phyloP scores from a whole-genome alignment of 805 yeast genomes.

The Nakazawaea ernobii region DNA sequence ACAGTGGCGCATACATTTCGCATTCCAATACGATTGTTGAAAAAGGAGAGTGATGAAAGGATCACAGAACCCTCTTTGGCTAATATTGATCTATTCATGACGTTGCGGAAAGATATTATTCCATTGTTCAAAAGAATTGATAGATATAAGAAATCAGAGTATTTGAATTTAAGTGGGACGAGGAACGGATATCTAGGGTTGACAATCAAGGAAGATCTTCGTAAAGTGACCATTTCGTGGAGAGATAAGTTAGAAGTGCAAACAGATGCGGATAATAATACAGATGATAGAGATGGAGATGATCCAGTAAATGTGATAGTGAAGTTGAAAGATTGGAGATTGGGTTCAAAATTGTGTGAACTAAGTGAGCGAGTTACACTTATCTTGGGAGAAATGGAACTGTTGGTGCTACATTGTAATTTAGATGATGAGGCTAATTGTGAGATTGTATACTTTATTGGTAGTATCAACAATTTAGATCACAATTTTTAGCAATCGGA shows the following conservation, averaged over 20 bases:
- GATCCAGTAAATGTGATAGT: constrained; percentile 44
- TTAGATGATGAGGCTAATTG: constrained; percentile 60
- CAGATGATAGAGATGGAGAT: constrained; percentile 13
- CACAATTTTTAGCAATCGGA: background rate
- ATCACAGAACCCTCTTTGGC: constrained; percentile 60
- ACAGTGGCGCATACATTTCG: constrained; percentile 59
- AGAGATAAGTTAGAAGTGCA: constrained; percentile 45
- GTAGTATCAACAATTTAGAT: constrained; percentile 23
- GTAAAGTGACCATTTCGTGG: constrained; percentile 54
- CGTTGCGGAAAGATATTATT: constrained; percentile 41
- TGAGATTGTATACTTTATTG: constrained; percentile 58
- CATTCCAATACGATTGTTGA: constrained; percentile 63
- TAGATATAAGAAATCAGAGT: constrained; percentile 51
- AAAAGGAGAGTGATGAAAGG: constrained; percentile 45
- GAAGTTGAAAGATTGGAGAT: constrained; percentile 60
- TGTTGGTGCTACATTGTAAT: constrained; percentile 61
- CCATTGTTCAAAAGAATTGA: constrained; percentile 58
- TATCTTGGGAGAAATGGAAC: constrained; percentile 50
- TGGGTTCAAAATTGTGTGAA: constrained; percentile 56
- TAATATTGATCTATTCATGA: constrained; percentile 51
- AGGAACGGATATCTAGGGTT: constrained; percentile 45
- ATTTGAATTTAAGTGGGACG: constrained; percentile 44
- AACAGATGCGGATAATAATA: constrained; percentile 16
- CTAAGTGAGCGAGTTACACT: constrained; percentile 57
- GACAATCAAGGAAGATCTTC: constrained; percentile 49